A percentile compares a stretch with the other conserved stretches of the same genome.
phyloP scores from a whole-genome alignment of 345 rosid genomes.

The Brassica nigra region DNA sequence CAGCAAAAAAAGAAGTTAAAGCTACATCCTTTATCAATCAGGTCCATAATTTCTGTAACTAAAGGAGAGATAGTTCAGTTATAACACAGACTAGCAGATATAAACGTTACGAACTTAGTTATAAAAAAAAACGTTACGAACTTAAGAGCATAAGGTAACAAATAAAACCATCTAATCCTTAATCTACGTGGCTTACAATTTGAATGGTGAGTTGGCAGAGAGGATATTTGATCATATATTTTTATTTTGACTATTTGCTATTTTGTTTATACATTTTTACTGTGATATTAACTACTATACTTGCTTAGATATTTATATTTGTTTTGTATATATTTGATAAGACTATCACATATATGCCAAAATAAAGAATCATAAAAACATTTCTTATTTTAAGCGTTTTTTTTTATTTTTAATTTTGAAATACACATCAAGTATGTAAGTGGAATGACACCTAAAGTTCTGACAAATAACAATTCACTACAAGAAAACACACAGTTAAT shows the following conservation, averaged over 20 bases:
- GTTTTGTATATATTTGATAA: neutral
- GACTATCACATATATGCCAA: neutral
- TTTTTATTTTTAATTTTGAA: neutral
- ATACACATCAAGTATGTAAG: neutral
- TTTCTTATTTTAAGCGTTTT: neutral
- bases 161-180: neutral
- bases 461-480: neutral
- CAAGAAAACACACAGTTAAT: too few species aligned
- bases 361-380: neutral
- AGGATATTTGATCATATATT: neutral
- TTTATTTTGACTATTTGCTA: neutral
- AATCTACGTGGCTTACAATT: neutral
- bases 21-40: too few species aligned
- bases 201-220: neutral
- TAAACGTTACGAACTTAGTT: too few species aligned
- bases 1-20: too few species aligned
- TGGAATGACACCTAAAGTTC: neutral
- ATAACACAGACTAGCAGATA: too few species aligned
- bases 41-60: too few species aligned
- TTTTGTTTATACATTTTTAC: neutral
- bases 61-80: too few species aligned
- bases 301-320: conserved; percentile 8
- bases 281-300: neutral
- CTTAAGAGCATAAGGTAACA: neutral
- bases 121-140: neutral